A percentile compares a stretch with the other conserved stretches of the same genome.
These are phyloP conservation scores for Testicularia cyperi DNA, from an alignment of 1,284 basidiomycete species.

Conservation along the genomic window DNA sequence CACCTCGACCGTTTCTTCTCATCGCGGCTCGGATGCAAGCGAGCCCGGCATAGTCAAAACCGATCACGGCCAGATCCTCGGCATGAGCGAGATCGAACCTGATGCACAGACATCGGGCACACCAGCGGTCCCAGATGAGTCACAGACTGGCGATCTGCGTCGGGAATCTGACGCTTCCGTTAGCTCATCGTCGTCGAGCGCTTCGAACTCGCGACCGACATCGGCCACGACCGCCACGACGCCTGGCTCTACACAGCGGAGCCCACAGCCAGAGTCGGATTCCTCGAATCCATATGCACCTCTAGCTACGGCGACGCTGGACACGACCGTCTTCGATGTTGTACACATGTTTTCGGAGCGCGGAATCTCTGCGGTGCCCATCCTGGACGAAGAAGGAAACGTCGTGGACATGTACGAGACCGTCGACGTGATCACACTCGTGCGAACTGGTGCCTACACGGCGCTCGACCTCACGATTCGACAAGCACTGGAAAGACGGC, in stretches of 20 bases:
- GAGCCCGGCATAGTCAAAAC: slow-evolving; percentile 18
- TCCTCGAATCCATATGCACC: slow-evolving; percentile 71
- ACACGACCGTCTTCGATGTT: slow-evolving; percentile 93
- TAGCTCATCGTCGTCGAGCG: slow-evolving; percentile 4
- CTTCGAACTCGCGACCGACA: slow-evolving; percentile 1
- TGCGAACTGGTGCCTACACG: slow-evolving; percentile 91
- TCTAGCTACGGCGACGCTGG: slow-evolving; percentile 85
- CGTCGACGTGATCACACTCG: slow-evolving; percentile 84
- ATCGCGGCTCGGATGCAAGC: slow-evolving; percentile 25
- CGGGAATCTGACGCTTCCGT: slow-evolving; percentile 5
- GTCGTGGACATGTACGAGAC: slow-evolving; percentile 98
- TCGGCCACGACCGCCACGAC: slow-evolving; percentile 1
- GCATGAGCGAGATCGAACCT: slow-evolving; percentile 14
- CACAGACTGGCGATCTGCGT: not conserved
- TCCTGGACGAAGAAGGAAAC: slow-evolving; percentile 86
- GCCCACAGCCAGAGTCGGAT: slow-evolving; percentile 1
- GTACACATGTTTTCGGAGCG: slow-evolving; percentile 98
- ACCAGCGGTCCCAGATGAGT: not conserved
- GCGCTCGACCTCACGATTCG: slow-evolving; percentile 91
- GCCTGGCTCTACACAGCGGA: not conserved
- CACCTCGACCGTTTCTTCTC: not conserved
- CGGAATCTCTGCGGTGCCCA: slow-evolving; percentile 94
- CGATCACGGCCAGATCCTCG: slow-evolving; percentile 3
- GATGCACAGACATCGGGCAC: not conserved
- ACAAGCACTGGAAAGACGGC: slow-evolving; percentile 83